Base-by-base conservation (phyloP, 2,329 filamentous ascomycete species). In the Zalaria obscura region DNA sequence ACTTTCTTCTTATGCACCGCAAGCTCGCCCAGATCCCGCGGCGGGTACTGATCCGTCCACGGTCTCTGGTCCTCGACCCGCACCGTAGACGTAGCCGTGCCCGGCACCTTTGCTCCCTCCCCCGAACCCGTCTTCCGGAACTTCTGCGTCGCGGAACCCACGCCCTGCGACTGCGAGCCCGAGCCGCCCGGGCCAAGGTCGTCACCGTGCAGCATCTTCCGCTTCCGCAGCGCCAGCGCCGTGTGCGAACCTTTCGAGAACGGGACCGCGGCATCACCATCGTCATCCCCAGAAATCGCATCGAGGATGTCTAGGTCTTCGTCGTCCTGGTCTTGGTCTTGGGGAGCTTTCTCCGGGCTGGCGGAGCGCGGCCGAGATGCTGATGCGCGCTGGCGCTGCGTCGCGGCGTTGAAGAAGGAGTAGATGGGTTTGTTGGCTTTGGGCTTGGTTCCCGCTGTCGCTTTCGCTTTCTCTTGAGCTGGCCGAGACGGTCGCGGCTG, bases 1-100 rank as follows among this genome's bases (percentile, higher is more conserved):
- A 96, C 83, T 60, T 98, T 98, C 52, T 76, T 91, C 66, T 93
- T 95, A 60, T 98, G 88, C 11, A 98, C 89, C 0, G 83, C 89
- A 36, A 98, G 67, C 62, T 96, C 89, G 10, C 87, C 78, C 8
- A 95, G 59, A 50, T 74, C 81, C 3, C 59, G 54, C 0, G 89
- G 89, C 2, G 75, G 79, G 59, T 86, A 96, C 50, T 79, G 76
- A 51, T 95, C 88, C 10, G 83, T 83, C 89, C 89, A 96, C 3
- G 89, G 87, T 40, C 81, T 73, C 38, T 69, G 62, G 49, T 86
- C 80, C 31, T 75, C 68, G 18, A 18, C 18, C 18, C 18, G 18
- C 38, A 50, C 57, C 38, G 33, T 29, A 18, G 44, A 44, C 41
- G 28, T 47, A 25, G 39, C 45, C 37, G 51, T 53, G 5, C 58